Evolutionary conservation across 805 yeast species (phyloP), one percentile per base, ranked within the genome.

Genomic region (Millerago galiae): DNA sequence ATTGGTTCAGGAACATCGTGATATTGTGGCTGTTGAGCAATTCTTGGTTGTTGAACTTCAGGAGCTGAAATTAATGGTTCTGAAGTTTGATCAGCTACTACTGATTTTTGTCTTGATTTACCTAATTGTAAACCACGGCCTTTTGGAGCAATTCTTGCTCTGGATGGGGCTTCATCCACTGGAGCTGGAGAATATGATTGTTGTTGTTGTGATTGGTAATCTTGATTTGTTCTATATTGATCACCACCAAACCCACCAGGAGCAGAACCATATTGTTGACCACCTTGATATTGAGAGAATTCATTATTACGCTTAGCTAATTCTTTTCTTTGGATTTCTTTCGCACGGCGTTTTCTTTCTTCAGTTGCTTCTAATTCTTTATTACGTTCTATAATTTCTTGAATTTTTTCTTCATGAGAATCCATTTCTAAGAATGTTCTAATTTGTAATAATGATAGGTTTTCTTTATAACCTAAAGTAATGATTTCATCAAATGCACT

Each of bases 361-460:
- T 93, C 99, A 42, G 87, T 81, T 33, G 99, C 99, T 65, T 91
- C 99, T 56, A 86, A 69, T 67, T 93, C 99, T 68, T 93, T 93
- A 71, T 93, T 93, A 63, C 90, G 81, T 67, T 88, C 98, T 56
- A 93, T 93, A 61, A 93, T 90, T 62, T 93, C 97, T 71, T 93
- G 98, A 59, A 95, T 91, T 71, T 87, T 91, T 68, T 93, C 99
- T 67, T 93, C 99, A 62, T 93, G 97, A 33, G 95, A 85, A 66
- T 93, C 98, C 98, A 93, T 91, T 60, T 88, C 91, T 68, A 93
- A 71, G 66, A 86, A 91, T 11, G 95, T 86, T 62, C 77, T 79
- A 50, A 93, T 84, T 68, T 93, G 98, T 46, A 80, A 63, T 50
- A 83, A 62, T 1, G 93, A 78, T 51, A 91, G 68, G 63, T 88